A percentile compares a stretch with the other conserved stretches of the same genome.
Conservation (phyloP, 2,329 filamentous ascomycete genomes). For the Aureobasidium sp. region DNA sequence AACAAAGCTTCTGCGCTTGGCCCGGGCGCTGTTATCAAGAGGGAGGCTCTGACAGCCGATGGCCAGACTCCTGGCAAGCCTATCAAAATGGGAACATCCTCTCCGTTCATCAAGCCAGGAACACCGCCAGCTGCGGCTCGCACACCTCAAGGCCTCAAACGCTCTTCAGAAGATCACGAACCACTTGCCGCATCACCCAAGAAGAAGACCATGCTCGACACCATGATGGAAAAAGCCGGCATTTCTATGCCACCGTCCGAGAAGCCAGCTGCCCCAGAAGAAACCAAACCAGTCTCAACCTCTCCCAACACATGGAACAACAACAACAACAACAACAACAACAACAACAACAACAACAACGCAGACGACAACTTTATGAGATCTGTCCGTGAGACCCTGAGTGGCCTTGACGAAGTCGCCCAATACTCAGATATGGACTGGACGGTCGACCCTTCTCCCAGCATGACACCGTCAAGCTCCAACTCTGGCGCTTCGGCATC, state of each 20-base stretch:
- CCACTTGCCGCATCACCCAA: slow-evolving; percentile 19
- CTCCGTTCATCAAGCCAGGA: slow-evolving; percentile 19
- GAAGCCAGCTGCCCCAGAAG: slow-evolving; percentile 20
- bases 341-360: neutral
- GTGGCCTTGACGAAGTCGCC: slow-evolving; percentile 21
- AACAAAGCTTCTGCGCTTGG: slow-evolving; percentile 22
- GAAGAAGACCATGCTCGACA: slow-evolving; percentile 27
- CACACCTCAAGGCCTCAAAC: slow-evolving; percentile 19
- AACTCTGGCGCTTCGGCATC: slow-evolving; percentile 28
- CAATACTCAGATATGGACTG: slow-evolving; percentile 18
- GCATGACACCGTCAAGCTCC: slow-evolving; percentile 20
- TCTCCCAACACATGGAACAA: neutral
- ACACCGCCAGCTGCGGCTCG: slow-evolving; percentile 17
- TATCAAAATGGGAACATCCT: slow-evolving; percentile 26
- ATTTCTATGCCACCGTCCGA: slow-evolving; percentile 18
- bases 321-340: slow-evolving; percentile 3
- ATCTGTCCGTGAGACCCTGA: slow-evolving; percentile 21
- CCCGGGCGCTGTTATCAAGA: slow-evolving; percentile 24
- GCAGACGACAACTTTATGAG: slow-evolving; percentile 13
- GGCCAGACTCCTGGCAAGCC: slow-evolving; percentile 28
- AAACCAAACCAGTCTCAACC: slow-evolving; percentile 23
- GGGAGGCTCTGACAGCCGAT: slow-evolving; percentile 21
- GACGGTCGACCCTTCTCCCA: slow-evolving; percentile 25
- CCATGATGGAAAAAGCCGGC: slow-evolving; percentile 18
- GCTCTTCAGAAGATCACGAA: slow-evolving; percentile 21